These are phyloP conservation scores for Leccinum incarnatum DNA, from an alignment of 768 basidiomycete species.

Conservation along the genomic window DNA sequence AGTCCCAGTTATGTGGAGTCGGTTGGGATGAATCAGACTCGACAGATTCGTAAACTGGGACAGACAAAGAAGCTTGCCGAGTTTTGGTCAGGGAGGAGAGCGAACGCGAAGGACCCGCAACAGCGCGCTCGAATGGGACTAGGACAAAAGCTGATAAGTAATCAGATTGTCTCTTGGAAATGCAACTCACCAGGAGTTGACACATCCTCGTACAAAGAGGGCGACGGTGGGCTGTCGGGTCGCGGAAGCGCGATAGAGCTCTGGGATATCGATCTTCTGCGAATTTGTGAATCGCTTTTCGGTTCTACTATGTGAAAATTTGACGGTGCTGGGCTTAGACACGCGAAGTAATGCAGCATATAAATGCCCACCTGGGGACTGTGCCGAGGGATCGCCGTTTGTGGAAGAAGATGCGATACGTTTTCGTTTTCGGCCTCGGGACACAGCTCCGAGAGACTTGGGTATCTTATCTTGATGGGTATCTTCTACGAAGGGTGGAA, in stretches of 20 bases:
- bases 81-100: slow-evolving; percentile 7
- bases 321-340: slow-evolving; percentile 9
- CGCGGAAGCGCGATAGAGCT: background rate
- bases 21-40: slow-evolving; percentile 7
- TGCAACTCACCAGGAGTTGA: slow-evolving; percentile 14
- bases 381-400: slow-evolving; percentile 1
- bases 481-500: background rate
- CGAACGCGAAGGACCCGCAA: slow-evolving; percentile 11
- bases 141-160: slow-evolving; percentile 4
- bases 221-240: background rate
- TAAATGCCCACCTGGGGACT: slow-evolving; percentile 22
- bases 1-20: background rate
- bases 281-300: slow-evolving; percentile 8
- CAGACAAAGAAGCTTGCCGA: slow-evolving; percentile 5
- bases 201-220: background rate
- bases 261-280: slow-evolving; percentile 7
- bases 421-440: slow-evolving; percentile 25
- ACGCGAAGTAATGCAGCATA: slow-evolving; percentile 2
- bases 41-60: slow-evolving; percentile 7
- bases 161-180: background rate
- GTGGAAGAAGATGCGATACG: slow-evolving; percentile 20
- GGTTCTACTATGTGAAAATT: slow-evolving; percentile 4
- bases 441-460: slow-evolving; percentile 8
- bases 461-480: slow-evolving; percentile 6
- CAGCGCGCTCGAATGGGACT: slow-evolving; percentile 10